phyloP scores from a whole-genome alignment of 176 grass and related monocot genomes.

The Sorghum bicolor region DNA sequence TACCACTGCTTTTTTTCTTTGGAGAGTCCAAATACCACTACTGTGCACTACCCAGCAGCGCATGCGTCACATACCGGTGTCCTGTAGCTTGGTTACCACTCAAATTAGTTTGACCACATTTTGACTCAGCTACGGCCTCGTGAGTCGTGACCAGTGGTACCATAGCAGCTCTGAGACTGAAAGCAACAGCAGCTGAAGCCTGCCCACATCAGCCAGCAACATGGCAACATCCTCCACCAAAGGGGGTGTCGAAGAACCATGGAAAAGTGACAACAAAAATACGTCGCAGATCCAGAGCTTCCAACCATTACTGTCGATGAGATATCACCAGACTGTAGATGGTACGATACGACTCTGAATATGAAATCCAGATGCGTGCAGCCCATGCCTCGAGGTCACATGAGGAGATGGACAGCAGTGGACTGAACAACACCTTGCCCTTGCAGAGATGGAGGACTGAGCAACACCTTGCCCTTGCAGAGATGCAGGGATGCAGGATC shows the following conservation, averaged over 20 bases:
- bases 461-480: not conserved
- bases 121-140: conserved; percentile 23
- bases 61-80: not conserved
- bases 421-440: not conserved
- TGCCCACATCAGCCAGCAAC: conserved; percentile 19
- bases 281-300: conserved; percentile 41
- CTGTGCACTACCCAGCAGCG: not conserved
- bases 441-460: not conserved
- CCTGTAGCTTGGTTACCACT: not conserved
- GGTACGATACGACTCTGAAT: conserved; percentile 46
- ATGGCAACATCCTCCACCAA: not conserved
- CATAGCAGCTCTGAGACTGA: conserved; percentile 14
- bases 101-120: conserved; percentile 9
- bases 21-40: not conserved
- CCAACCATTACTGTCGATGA: conserved; percentile 33
- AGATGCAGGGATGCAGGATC: conserved; percentile 31
- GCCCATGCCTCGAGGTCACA: conserved; percentile 13
- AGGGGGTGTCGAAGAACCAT: not conserved
- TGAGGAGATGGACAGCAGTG: not conserved
- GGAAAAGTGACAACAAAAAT: not conserved
- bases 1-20: no score
- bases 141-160: conserved; percentile 40
- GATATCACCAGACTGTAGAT: conserved; percentile 33
- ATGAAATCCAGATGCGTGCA: conserved; percentile 19
- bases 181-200: conserved; percentile 21